Base-by-base conservation (phyloP, 192 early-diverging fungal genomes). In the Geranomyces michiganensis region DNA sequence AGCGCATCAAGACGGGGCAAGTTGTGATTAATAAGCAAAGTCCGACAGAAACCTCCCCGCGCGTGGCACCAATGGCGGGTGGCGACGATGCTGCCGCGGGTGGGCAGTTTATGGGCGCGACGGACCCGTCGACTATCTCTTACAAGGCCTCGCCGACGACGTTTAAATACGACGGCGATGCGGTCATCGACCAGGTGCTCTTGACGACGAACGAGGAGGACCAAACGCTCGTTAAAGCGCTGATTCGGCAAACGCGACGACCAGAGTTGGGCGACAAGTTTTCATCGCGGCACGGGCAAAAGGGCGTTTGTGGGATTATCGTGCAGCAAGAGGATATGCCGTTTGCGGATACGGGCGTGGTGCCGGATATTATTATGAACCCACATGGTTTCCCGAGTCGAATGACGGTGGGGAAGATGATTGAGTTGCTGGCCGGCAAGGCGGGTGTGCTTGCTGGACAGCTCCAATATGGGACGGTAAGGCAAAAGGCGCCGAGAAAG, bases 361-460 rank as follows among this genome's bases (percentile, higher is more conserved):
- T 83, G 46, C 96, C 96, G 12, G 96, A 99, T 71, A 92, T 99
- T 62, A 94, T 99, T 82, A 99, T 99, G 94, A 99, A 99, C 85
- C 96, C 96, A 13, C 96, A 99, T 76, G 95, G 95, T 70, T 96
- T 99, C 86, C 96, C 96, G 33, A 93, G 91, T 30, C 94, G 96
- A 80, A 99, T 99, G 96, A 99, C 96, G 29, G 94, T 99, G 1
- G 97, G 97, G 51, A 96, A 99, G 79, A 96, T 99, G 92, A 96
- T 99, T 78, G 97, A 99, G 82, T 81, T 96, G 76, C 81, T 99
- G 46, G 91, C 94, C 1, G 96, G 95, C 64, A 99, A 99, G 77
- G 95, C 95, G 0, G 95, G 96, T 48, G 92, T 96, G 4, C 68
- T 99, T 47, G 90, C 90, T 70, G 95, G 96, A 33, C 80, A 93